Conservation (phyloP, 2,329 filamentous ascomycete genomes). For the Escovopsis sp. region DNA sequence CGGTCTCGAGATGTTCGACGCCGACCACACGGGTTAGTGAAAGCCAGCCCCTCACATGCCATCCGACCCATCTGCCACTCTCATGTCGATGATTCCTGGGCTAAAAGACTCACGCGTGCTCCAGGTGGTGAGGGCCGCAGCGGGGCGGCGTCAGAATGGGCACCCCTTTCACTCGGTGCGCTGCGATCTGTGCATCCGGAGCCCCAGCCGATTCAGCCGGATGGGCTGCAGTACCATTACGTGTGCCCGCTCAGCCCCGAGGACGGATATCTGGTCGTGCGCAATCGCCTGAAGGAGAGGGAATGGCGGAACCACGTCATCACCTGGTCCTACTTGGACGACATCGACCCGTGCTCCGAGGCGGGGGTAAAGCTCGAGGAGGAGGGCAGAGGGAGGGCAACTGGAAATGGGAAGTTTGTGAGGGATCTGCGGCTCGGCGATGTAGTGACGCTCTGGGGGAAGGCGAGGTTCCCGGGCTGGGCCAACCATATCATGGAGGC, state of each 20-base stretch:
- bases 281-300: constrained; percentile 25
- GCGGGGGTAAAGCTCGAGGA: constrained; percentile 23
- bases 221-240: constrained; percentile 15
- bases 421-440: constrained; percentile 42
- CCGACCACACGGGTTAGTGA: constrained; percentile 9
- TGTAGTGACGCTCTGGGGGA: constrained; percentile 46
- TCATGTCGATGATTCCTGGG: no score
- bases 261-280: constrained; percentile 30
- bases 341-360: constrained; percentile 27
- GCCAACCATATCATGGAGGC: constrained; percentile 33
- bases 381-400: constrained; percentile 34
- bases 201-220: constrained; percentile 7
- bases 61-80: no score
- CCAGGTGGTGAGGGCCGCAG: no score
- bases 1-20: constrained; percentile 41
- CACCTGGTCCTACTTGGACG: constrained; percentile 38
- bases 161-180: not conserved
- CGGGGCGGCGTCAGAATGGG: no score
- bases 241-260: constrained; percentile 22
- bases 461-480: constrained; percentile 42
- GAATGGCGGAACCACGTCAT: constrained; percentile 28
- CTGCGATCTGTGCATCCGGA: constrained; percentile 20
- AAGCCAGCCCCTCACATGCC: no score
- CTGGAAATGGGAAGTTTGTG: constrained; percentile 40
- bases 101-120: no score